phyloP scores from a whole-genome alignment of 805 yeast genomes.

The Zygotorulaspora danielsina region DNA sequence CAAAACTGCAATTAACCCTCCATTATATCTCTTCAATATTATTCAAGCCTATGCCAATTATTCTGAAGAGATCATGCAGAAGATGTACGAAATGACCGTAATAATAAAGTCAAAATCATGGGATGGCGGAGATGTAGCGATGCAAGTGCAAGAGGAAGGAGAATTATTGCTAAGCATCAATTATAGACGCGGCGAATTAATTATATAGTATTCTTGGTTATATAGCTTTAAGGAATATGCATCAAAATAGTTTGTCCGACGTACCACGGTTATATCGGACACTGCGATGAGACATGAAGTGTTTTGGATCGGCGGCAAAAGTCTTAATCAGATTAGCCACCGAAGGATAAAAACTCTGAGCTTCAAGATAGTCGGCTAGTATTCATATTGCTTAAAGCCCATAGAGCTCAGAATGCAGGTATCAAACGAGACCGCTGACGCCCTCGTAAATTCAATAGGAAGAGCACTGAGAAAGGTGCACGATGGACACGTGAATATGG shows the following conservation, averaged over 20 bases:
- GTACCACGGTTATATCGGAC: too few relatives aligned
- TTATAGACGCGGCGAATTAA: conserved; percentile 1
- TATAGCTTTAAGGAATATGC: too few relatives aligned
- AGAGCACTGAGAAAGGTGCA: conserved; percentile 6
- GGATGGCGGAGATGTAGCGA: conserved; percentile 8
- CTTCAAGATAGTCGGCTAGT: too few relatives aligned
- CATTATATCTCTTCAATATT: conserved; percentile 10
- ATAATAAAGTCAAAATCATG: conserved; percentile 7
- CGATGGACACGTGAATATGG: background rate
- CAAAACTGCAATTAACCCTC: conserved; percentile 10
- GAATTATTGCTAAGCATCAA: conserved; percentile 8
- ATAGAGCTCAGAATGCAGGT: too few relatives aligned
- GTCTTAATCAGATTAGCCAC: too few relatives aligned
- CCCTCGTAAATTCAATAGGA: conserved; percentile 8
- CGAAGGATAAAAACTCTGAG: too few relatives aligned
- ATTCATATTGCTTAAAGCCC: too few relatives aligned
- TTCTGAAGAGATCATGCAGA: conserved; percentile 11
- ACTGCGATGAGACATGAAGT: background rate
- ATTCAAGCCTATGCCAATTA: conserved; percentile 12
- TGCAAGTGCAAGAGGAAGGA: conserved; percentile 9
- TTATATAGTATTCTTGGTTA: too few relatives aligned
- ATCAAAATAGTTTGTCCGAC: too few relatives aligned
- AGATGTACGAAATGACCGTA: conserved; percentile 8
- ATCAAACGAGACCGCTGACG: conserved; percentile 5
- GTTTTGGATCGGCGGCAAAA: background rate